Evolutionary conservation across 257 asterid genomes (phyloP).

Genomic region (Solanum clarkiae): DNA sequence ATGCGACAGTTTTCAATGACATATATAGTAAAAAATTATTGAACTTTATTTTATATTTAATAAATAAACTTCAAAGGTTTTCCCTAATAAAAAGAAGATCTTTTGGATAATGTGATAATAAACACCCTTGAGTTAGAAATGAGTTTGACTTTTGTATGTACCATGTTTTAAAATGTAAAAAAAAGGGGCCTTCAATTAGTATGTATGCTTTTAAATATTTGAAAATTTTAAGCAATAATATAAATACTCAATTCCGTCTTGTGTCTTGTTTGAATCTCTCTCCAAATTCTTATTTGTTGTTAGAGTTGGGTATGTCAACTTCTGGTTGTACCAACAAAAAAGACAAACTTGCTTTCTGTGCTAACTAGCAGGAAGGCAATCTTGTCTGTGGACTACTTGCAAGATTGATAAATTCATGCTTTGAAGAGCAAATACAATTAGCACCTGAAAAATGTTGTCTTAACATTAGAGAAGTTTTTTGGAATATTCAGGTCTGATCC

Average conservation of each 20-base stretch:
- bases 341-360: background rate
- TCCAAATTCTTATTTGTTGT: background rate
- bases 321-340: background rate
- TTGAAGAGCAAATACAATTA: constrained; percentile 59
- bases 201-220: background rate
- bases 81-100: too few relatives aligned
- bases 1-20: too few relatives aligned
- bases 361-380: constrained; percentile 20
- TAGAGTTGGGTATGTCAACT: background rate
- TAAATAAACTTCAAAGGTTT: too few relatives aligned
- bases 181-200: background rate
- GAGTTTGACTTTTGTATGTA: background rate
- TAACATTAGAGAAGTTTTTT: background rate
- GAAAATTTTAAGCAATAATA: too few relatives aligned
- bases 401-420: constrained; percentile 51
- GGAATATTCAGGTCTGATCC: background rate
- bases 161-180: background rate
- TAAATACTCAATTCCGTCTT: too few relatives aligned
- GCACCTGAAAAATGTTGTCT: constrained; percentile 67
- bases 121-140: background rate
- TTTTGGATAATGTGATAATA: background rate
- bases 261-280: background rate
- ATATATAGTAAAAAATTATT: too few relatives aligned
- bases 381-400: constrained; percentile 37
- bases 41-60: too few relatives aligned